Evolutionary conservation across 495 filamentous ascomycete species (phyloP).

Genomic region (Cercophora samala): DNA sequence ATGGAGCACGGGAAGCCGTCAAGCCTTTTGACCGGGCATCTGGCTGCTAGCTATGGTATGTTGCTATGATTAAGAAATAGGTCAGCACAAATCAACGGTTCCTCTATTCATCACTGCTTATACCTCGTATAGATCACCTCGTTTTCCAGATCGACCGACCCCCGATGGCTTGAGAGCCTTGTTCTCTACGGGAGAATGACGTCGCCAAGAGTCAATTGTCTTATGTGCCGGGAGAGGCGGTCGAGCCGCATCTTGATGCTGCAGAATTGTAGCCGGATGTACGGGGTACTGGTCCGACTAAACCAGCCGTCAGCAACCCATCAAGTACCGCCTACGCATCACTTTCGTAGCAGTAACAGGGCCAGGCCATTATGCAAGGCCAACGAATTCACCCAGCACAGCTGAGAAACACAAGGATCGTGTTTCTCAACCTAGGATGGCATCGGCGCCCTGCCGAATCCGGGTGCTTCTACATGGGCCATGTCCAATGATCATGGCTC

Average conservation of each 20-base stretch:
- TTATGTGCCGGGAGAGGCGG: background rate
- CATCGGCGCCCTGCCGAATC: constrained; percentile 9
- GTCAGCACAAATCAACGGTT: background rate
- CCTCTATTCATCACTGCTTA: background rate
- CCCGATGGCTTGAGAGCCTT: background rate
- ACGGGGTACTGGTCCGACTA: background rate
- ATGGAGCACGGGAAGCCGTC: constrained; percentile 30
- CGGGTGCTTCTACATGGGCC: background rate
- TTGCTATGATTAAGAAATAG: constrained; percentile 14
- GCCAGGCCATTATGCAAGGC: constrained; percentile 41
- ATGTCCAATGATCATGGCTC: background rate
- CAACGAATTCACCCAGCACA: constrained; percentile 34
- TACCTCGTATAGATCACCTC: background rate
- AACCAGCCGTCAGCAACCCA: background rate
- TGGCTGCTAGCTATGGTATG: constrained; percentile 19
- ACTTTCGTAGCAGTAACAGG: constrained; percentile 16
- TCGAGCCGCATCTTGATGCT: constrained; percentile 9
- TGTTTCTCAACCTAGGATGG: constrained; percentile 7
- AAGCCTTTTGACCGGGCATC: constrained; percentile 25
- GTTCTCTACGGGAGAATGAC: constrained; percentile 10
- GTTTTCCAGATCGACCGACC: too few species aligned
- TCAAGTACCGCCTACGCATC: background rate
- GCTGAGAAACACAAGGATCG: constrained; percentile 12
- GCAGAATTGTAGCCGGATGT: constrained; percentile 2
- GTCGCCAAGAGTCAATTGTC: constrained; percentile 18